Percentiles rank a stretch among this genome's conserved stretches.
These are phyloP conservation scores for Pichia rugopelliculosa DNA, from an alignment of 805 yeast species.

Conservation along the genomic window DNA sequence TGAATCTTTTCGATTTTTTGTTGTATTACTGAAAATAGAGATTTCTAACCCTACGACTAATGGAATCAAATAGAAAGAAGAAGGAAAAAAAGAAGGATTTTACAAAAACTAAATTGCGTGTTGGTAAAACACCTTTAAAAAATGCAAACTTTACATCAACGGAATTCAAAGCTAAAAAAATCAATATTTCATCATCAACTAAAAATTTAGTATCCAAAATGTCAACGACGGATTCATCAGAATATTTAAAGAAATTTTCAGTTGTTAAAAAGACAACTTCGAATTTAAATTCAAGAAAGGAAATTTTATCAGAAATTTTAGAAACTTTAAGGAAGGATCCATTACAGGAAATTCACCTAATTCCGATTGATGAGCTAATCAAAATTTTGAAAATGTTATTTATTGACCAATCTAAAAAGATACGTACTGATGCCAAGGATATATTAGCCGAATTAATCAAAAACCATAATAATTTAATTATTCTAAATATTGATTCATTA, in stretches of 20 bases:
- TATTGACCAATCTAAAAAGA: slow-evolving; percentile 58
- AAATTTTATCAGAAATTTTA: slow-evolving; percentile 13
- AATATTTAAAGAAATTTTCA: slow-evolving; percentile 48
- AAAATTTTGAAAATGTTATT: slow-evolving; percentile 54
- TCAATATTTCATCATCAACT: slow-evolving; percentile 29
- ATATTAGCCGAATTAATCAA: slow-evolving; percentile 9
- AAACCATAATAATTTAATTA: slow-evolving; percentile 32
- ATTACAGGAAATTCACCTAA: slow-evolving; percentile 31
- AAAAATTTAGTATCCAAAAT: slow-evolving; percentile 9
- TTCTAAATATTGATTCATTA: slow-evolving; percentile 50
- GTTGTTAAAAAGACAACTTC: slow-evolving; percentile 48
- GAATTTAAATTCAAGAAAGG: slow-evolving; percentile 17
- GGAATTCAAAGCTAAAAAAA: slow-evolving; percentile 65
- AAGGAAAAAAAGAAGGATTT: slow-evolving; percentile 68
- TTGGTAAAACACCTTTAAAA: slow-evolving; percentile 73
- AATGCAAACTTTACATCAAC: slow-evolving; percentile 79
- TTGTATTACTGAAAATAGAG: too few relatives aligned
- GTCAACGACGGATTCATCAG: slow-evolving; percentile 3
- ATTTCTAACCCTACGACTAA: too few relatives aligned
- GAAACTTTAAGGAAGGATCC: slow-evolving; percentile 9
- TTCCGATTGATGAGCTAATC: slow-evolving; percentile 50
- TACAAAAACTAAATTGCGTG: slow-evolving; percentile 70
- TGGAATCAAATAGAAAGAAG: slow-evolving; percentile 51
- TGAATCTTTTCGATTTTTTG: too few relatives aligned
- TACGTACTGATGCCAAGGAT: slow-evolving; percentile 26